Evolutionary conservation across 805 yeast genomes (phyloP), one percentile per base, ranked within the genome.

Genomic region (Metschnikowia corniflorae): DNA sequence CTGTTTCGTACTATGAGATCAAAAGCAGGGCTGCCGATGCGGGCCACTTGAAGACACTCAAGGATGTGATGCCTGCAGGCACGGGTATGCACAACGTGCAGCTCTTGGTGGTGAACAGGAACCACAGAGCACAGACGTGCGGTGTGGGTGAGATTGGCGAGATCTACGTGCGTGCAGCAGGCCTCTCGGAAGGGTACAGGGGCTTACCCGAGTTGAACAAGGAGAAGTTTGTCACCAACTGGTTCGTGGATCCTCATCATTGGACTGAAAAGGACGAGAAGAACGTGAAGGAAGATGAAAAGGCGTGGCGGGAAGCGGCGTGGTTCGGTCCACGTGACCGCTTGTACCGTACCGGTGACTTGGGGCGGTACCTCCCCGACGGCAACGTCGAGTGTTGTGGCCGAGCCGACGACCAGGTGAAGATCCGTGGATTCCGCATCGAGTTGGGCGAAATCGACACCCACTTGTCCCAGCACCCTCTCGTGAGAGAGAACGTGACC

Each of bases 141-240:
- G 98, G 97, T 63, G 88, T 93, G 46, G 98, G 99, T 49, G 99
- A 93, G 64, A 93, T 93, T 43, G 99, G 99, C 55, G 99, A 93
- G 61, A 89, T 93, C 45, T 93, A 93, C 56, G 97, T 94, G 8
- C 80, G 99, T 57, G 99, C 98, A 26, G 98, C 87, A 40, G 99
- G 99, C 33, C 72, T 93, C 39, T 95, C 97, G 13, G 98, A 91
- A 61, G 96, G 97, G 3, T 93, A 93, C 64, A 75, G 96, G 53
- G 86, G 89, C 30, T 73, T 89, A 42, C 96, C 96, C 6, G 96
- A 89, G 21, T 65, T 87, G 58, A 93, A 89, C 55, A 77, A 77
- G 39, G 80, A 86, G 60, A 93, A 94, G 66, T 93, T 93, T 47
- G 77, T 94, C 32, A 77, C 78, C 44, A 88, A 86, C 59, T 93